Evolutionary conservation across 768 basidiomycete genomes (phyloP).

Genomic region (Dictyophora rubrovolvata): DNA sequence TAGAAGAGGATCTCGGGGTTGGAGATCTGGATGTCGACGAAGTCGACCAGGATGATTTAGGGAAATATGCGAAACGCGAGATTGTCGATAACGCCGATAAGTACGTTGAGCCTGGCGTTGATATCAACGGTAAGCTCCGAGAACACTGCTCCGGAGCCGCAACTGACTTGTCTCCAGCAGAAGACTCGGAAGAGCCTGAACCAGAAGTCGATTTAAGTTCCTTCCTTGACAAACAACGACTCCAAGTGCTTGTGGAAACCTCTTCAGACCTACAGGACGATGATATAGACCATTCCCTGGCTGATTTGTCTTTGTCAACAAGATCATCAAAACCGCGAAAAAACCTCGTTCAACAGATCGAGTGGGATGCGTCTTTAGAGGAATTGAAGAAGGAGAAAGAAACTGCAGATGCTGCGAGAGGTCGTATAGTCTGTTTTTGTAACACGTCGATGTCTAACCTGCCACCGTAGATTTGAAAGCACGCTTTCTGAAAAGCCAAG

Average conservation of each 20-base stretch:
- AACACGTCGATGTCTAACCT: no score
- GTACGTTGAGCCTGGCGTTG: conserved; percentile 56
- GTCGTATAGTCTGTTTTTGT: conserved; percentile 27
- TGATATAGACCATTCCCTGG: conserved; percentile 46
- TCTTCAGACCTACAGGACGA: conserved; percentile 41
- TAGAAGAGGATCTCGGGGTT: conserved; percentile 43
- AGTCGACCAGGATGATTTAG: conserved; percentile 40
- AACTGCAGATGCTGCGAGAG: conserved; percentile 65
- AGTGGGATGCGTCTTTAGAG: conserved; percentile 61
- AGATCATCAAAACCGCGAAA: conserved; percentile 32
- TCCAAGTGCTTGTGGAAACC: neutral
- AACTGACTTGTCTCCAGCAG: neutral
- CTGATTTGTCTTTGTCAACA: conserved; percentile 35
- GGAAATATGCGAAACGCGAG: conserved; percentile 47
- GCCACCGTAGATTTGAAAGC: conserved; percentile 41
- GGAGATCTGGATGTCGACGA: conserved; percentile 24
- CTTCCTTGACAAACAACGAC: conserved; percentile 55
- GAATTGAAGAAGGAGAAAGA: conserved; percentile 59
- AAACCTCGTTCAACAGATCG: conserved; percentile 51
- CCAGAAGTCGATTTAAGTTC: conserved; percentile 63
- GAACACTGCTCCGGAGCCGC: neutral
- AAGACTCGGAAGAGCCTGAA: conserved; percentile 30
- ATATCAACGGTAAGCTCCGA: conserved; percentile 49
- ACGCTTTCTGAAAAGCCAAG: conserved; percentile 31
- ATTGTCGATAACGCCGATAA: conserved; percentile 65